These are phyloP conservation scores for Pichia sp. DNA, from an alignment of 1,139 yeast genomes.

Conservation along the genomic window DNA sequence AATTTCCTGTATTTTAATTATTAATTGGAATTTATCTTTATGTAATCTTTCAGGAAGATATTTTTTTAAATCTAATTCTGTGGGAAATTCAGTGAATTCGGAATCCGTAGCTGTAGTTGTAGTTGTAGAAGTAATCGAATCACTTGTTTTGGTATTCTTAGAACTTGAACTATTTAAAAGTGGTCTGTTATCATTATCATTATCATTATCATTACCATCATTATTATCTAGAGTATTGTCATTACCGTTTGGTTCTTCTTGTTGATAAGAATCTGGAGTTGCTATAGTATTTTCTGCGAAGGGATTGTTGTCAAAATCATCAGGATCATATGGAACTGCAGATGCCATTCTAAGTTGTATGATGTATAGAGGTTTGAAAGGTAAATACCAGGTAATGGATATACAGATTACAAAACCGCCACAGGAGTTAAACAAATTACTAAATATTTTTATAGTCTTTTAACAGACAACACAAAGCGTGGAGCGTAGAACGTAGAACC, in stretches of 20 bases:
- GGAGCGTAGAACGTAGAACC: too few relatives aligned
- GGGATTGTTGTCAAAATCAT: conserved; percentile 64
- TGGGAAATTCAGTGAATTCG: conserved; percentile 27
- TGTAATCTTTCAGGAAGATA: conserved; percentile 48
- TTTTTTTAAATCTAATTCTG: conserved; percentile 37
- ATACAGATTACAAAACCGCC: too few relatives aligned
- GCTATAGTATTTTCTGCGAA: conserved; percentile 36
- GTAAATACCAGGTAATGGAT: too few relatives aligned
- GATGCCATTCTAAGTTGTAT: conserved; percentile 37
- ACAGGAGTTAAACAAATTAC: too few relatives aligned
- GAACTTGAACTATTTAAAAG: background rate
- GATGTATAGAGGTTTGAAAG: too few relatives aligned
- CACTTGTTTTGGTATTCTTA: background rate
- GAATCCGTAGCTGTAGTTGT: conserved; percentile 9
- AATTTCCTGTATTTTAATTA: conserved; percentile 38
- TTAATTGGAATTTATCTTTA: conserved; percentile 26
- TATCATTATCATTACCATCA: background rate
- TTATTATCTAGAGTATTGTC: background rate
- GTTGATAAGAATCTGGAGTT: conserved; percentile 12
- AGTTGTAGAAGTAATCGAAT: conserved; percentile 5
- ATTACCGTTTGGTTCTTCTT: background rate
- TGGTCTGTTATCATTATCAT: background rate
- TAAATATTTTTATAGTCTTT: too few relatives aligned
- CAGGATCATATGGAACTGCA: conserved; percentile 58
- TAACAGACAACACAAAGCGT: too few relatives aligned